Base-by-base conservation (phyloP, 805 yeast genomes). In the Zygosaccharomyces siamensis region DNA sequence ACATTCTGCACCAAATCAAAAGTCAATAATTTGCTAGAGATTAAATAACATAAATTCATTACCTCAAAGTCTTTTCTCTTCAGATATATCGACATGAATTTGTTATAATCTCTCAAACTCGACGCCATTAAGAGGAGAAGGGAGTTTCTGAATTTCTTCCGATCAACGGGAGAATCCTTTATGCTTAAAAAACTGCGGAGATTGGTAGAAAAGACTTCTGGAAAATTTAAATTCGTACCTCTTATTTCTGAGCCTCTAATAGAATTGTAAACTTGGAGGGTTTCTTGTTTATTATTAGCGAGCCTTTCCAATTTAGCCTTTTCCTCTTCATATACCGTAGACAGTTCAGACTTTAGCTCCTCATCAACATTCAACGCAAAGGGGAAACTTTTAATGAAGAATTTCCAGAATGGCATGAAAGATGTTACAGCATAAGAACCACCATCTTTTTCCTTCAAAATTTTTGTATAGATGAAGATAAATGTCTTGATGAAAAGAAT, bases 351-450 rank as follows among this genome's bases (percentile, higher is more conserved):
- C 32, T 60, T 58, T 20, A 66, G 45, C 40, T 62, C 64, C 11
- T 48, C 53, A 47, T 66, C 70, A 39, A 61, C 54, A 8, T 56
- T 58, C 7, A 66, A 44, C n/a, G 61, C 60, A 39, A 52, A 49
- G 5, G 67, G 53, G 47, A 63, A 64, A 31, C 54, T 59, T 41
- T 57, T 60, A 52, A 59, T 58, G 39, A 66, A 64, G 46, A 66
- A 66, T 21, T 59, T 62, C 70, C 69, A 65, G 40, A 66, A 64
- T n/a, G 62, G 57, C 57, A 58, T 57, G 10, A 66, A 58, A 4
- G 62, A 52, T 1, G 58, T 50, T 4, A 66, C 50, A 26, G 56
- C 49, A 37, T 60, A 63, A 14, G 58, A 50, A 4, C 46, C 46
- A 20, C 49, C 42, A 44, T 65, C 66, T 26, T 52, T 62, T 5